Base-by-base conservation (phyloP, 768 basidiomycete species). In the Podaxis sp. region DNA sequence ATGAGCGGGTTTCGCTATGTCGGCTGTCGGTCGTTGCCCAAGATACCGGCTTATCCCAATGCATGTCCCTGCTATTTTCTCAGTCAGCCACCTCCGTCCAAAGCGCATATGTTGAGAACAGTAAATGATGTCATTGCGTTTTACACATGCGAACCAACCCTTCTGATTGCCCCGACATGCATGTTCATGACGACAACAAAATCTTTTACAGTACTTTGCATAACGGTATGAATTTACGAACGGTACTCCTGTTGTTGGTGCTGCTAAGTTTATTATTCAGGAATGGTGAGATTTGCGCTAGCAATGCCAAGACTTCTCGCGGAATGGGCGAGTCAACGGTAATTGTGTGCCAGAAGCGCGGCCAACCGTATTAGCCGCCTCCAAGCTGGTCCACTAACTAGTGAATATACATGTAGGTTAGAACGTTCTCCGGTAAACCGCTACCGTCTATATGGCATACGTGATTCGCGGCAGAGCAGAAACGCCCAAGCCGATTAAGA, bases 381-480 rank as follows among this genome's bases (percentile, higher is more conserved):
- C 22, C 25, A 27, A 50, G 7, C 25, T 27, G 24, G 49, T 27
- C 7, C 43, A 17, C 43, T n/a, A 41, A 11, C 47, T 49, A 49
- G 22, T 12, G 47, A 49, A 24, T 24, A 24, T n/a, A 24, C 27
- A 7, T 29, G 27, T 22, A 13, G 36, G 19, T 12, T 25, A 9
- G 40, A 37, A 54, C n/a, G 11, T 17, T 19, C 51, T 27, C 51
- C 17, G 4, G 8, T 17, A 38, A 24, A 24, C 11, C 36, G 11
- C n/a, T 38, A n/a, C 36, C 37, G 36, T 6, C 17, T 15, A 55
- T 37, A 22, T 27, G 50, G 29, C 13, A 59, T 51, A 62, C 47
- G 46, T 56, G 40, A 49, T 62, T 50, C 43, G 55, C 61, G 55
- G 54, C 43, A 62, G 36, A 49, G 22, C 29, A 47, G 27, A 50